Evolutionary conservation across 305 asterid species (phyloP).

Genomic region (Petunia hybrid): DNA sequence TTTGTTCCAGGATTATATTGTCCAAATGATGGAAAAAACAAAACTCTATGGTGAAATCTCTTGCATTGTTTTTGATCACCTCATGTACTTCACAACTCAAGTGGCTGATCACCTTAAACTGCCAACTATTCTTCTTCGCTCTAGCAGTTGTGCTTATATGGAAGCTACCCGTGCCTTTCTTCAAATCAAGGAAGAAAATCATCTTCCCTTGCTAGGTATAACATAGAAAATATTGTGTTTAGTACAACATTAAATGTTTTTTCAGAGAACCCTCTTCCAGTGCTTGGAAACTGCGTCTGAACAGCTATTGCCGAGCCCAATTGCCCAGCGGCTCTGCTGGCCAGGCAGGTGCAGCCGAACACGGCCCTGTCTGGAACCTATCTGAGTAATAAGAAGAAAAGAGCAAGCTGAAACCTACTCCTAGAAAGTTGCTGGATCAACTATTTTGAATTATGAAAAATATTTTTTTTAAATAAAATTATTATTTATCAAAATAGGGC

Average conservation of each 20-base stretch:
- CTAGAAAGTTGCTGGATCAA: neutral
- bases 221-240: neutral
- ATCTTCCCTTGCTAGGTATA: constrained; percentile 25
- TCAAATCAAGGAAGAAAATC: neutral
- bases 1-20: constrained; percentile 8
- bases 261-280: neutral
- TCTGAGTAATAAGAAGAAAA: no score
- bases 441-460: neutral
- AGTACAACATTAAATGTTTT: neutral
- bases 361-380: no score
- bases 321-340: no score
- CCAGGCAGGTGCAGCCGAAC: no score
- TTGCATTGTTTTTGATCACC: constrained; percentile 33
- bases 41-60: neutral
- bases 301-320: no score
- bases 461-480: neutral
- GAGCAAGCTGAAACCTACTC: no score
- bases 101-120: constrained; percentile 29
- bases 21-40: neutral
- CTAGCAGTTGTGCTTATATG: constrained; percentile 26
- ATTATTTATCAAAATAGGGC: neutral
- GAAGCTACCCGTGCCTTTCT: neutral
- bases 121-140: constrained; percentile 26
- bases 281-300: no score
- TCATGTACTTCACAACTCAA: constrained; percentile 32